Conservation (phyloP, 768 basidiomycete genomes). For the Lanmaoa rubissima region DNA sequence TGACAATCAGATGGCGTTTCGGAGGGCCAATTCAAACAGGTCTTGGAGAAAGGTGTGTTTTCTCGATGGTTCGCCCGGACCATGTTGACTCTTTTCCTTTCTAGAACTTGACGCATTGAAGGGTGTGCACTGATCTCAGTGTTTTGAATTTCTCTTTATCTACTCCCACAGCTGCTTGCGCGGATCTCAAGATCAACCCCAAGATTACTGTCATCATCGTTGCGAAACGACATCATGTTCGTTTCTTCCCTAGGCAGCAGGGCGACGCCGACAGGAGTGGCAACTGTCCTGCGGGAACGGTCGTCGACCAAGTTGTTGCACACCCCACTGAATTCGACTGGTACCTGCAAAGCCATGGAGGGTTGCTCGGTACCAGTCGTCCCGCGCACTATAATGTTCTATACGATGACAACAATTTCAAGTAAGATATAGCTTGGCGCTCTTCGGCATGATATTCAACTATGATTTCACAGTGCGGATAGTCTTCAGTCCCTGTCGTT, state of each 20-base stretch:
- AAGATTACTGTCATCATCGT: constrained; percentile 78
- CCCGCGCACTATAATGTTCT: constrained; percentile 54
- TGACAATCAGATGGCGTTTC: constrained; percentile 48
- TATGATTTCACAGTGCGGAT: constrained; percentile 46
- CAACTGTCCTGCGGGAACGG: constrained; percentile 76
- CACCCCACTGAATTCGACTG: constrained; percentile 77
- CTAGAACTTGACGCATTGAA: constrained; percentile 60
- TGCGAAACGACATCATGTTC: constrained; percentile 54
- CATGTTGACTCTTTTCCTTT: constrained; percentile 1
- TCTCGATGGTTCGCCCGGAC: background rate
- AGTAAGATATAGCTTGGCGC: constrained; percentile 32
- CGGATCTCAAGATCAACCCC: constrained; percentile 52
- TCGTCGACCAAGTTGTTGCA: constrained; percentile 67
- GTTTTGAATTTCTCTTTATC: constrained; percentile 1
- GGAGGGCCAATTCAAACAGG: constrained; percentile 50
- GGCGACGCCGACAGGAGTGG: constrained; percentile 61
- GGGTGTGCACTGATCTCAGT: constrained; percentile 38
- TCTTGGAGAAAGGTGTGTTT: constrained; percentile 51
- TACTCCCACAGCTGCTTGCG: constrained; percentile 55
- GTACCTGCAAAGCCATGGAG: constrained; percentile 76
- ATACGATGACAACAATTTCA: constrained; percentile 57
- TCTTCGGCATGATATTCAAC: constrained; percentile 4
- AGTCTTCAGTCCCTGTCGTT: constrained; percentile 70
- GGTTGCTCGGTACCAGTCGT: constrained; percentile 72
- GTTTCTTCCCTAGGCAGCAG: constrained; percentile 49